Evolutionary conservation across 805 yeast species (phyloP).

Genomic region (Trichomonascus vanleenenianus): DNA sequence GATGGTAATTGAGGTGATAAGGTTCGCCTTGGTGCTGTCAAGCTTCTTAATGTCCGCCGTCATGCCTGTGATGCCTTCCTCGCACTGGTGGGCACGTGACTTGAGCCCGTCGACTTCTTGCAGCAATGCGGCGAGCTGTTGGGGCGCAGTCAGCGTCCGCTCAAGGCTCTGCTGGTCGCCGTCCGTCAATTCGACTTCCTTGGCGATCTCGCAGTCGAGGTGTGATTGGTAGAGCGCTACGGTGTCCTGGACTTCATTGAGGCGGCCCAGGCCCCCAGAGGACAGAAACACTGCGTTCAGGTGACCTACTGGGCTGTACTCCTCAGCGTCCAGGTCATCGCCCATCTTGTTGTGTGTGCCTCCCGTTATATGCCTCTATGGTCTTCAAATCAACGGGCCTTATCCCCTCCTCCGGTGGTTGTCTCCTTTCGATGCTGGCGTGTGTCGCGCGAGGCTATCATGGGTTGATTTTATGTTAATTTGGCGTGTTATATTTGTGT

Average conservation of each 20-base stretch:
- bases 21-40: conserved; percentile 76
- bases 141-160: conserved; percentile 24
- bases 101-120: conserved; percentile 41
- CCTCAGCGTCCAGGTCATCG: conserved; percentile 27
- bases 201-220: conserved; percentile 39
- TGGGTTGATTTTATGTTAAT: neutral
- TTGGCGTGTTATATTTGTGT: too few relatives aligned
- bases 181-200: conserved; percentile 32
- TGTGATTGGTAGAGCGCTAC: conserved; percentile 44
- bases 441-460: neutral
- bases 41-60: conserved; percentile 70
- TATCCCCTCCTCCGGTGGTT: neutral
- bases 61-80: conserved; percentile 53
- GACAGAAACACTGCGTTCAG: conserved; percentile 41
- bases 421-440: neutral
- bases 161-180: conserved; percentile 17
- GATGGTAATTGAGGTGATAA: conserved; percentile 78
- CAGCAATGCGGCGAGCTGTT: conserved; percentile 31
- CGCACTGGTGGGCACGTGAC: conserved; percentile 46
- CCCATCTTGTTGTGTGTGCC: neutral
- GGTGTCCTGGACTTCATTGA: conserved; percentile 44
- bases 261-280: conserved; percentile 42
- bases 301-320: conserved; percentile 49
- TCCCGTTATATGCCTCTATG: too few relatives aligned
- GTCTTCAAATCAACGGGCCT: neutral